A percentile compares a stretch with the other conserved stretches of the same genome.
phyloP scores from a whole-genome alignment of 805 yeast genomes.

The Myxozyma neotropica region DNA sequence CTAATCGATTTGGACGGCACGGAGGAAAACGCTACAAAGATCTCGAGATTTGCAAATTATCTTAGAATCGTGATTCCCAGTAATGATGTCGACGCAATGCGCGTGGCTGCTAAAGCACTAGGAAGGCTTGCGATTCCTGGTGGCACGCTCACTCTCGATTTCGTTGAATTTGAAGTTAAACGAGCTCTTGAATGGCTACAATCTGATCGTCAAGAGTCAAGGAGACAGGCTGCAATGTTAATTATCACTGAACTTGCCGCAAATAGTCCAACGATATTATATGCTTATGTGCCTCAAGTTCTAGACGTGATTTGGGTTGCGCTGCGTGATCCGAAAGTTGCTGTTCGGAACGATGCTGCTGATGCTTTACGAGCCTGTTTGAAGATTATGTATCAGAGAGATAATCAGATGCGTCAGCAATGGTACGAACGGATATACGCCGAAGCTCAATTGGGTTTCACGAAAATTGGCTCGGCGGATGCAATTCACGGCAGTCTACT shows the following conservation, averaged over 20 bases:
- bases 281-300: slow-evolving; percentile 74
- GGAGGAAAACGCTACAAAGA: slow-evolving; percentile 80
- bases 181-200: slow-evolving; percentile 89
- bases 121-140: slow-evolving; percentile 91
- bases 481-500: slow-evolving; percentile 84
- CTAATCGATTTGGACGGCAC: slow-evolving; percentile 83
- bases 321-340: slow-evolving; percentile 72
- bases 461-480: slow-evolving; percentile 53
- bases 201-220: slow-evolving; percentile 66
- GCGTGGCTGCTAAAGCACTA: slow-evolving; percentile 79
- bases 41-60: slow-evolving; percentile 89
- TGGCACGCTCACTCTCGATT: slow-evolving; percentile 84
- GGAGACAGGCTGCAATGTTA: slow-evolving; percentile 89
- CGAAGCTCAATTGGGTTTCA: slow-evolving; percentile 64
- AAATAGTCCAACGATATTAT: slow-evolving; percentile 81
- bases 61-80: slow-evolving; percentile 77
- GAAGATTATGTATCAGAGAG: slow-evolving; percentile 77
- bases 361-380: slow-evolving; percentile 75
- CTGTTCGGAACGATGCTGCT: slow-evolving; percentile 83
- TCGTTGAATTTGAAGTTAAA: slow-evolving; percentile 90
- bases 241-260: slow-evolving; percentile 81
- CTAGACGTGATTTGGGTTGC: slow-evolving; percentile 87
- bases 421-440: slow-evolving; percentile 76
- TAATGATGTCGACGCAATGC: slow-evolving; percentile 81
- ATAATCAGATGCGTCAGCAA: slow-evolving; percentile 63